Percentiles rank a stretch among this genome's conserved stretches.
phyloP scores from a whole-genome alignment of 176 grass and related monocot species.

The Oryza brachyantha region DNA sequence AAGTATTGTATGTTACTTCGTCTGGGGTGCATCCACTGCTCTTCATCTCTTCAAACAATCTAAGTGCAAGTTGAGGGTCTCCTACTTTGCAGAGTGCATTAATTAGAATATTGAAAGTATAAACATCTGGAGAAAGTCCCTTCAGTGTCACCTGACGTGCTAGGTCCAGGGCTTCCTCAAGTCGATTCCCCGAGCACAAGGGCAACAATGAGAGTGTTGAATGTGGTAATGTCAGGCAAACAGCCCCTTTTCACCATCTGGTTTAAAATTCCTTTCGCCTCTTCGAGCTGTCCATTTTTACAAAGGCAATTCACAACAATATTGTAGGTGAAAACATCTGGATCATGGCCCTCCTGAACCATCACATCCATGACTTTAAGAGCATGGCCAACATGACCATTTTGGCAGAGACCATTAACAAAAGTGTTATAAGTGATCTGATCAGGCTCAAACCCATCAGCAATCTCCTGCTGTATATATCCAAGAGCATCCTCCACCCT shows the following conservation, averaged over 20 bases:
- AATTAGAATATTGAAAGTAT: constrained; percentile 88
- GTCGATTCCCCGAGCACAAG: constrained; percentile 60
- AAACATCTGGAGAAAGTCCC: constrained; percentile 72
- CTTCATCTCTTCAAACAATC: constrained; percentile 93
- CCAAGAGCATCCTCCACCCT: constrained; percentile 62
- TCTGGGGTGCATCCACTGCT: constrained; percentile 70
- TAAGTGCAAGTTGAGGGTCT: constrained; percentile 64
- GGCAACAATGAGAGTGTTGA: constrained; percentile 75
- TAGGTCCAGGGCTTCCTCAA: constrained; percentile 83
- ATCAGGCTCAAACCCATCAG: constrained; percentile 61
- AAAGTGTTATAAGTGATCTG: constrained; percentile 67
- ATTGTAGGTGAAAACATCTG: constrained; percentile 68
- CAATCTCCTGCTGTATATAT: constrained; percentile 53
- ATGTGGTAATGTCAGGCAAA: constrained; percentile 70
- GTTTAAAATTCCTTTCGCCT: constrained; percentile 59
- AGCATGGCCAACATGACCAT: constrained; percentile 57
- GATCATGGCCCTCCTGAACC: constrained; percentile 62
- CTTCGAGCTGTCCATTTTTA: constrained; percentile 59
- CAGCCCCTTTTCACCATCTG: constrained; percentile 62
- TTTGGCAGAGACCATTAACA: constrained; percentile 67
- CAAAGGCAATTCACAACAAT: constrained; percentile 57
- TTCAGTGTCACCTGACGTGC: constrained; percentile 59
- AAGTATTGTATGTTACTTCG: constrained; percentile 76
- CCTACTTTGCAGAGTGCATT: constrained; percentile 70
- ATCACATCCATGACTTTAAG: constrained; percentile 75